Conservation (phyloP, 768 basidiomycete species). For the Galerina sulciceps region DNA sequence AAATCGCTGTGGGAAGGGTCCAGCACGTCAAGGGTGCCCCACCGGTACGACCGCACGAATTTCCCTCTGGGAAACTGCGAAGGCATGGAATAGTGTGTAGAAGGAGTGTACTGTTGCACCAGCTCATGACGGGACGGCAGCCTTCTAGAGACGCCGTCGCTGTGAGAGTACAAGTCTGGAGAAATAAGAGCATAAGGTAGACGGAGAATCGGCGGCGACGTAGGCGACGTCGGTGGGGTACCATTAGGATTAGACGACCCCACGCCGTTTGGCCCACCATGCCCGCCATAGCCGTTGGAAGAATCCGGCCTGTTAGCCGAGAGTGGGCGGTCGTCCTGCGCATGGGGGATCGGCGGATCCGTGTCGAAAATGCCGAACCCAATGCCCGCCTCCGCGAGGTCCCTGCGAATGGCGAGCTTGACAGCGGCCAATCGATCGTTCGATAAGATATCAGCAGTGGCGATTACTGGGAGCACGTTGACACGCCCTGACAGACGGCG, state of each 20-base stretch:
- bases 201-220: conserved; percentile 60
- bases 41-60: conserved; percentile 76
- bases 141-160: conserved; percentile 71
- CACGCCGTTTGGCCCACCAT: conserved; percentile 51
- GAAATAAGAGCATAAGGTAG: conserved; percentile 87
- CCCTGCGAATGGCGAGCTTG: conserved; percentile 79
- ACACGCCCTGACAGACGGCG: conserved; percentile 80
- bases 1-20: conserved; percentile 86
- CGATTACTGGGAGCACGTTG: conserved; percentile 87
- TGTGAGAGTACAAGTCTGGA: conserved; percentile 83
- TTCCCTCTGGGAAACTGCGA: conserved; percentile 61
- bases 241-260: conserved; percentile 45
- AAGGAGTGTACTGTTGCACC: conserved; percentile 73
- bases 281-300: conserved; percentile 51
- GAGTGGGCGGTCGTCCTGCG: conserved; percentile 47
- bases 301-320: conserved; percentile 50
- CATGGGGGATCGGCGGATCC: conserved; percentile 40
- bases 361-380: conserved; percentile 90
- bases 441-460: conserved; percentile 79
- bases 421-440: conserved; percentile 81
- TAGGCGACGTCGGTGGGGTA: conserved; percentile 73
- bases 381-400: conserved; percentile 84
- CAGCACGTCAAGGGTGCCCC: conserved; percentile 84
- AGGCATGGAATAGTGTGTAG: conserved; percentile 42
- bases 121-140: conserved; percentile 71